Percentiles rank a stretch among this genome's conserved stretches.
Evolutionary conservation across 148 eudicot genomes (phyloP).

Genomic region (Rhododendron kiyosumense): DNA sequence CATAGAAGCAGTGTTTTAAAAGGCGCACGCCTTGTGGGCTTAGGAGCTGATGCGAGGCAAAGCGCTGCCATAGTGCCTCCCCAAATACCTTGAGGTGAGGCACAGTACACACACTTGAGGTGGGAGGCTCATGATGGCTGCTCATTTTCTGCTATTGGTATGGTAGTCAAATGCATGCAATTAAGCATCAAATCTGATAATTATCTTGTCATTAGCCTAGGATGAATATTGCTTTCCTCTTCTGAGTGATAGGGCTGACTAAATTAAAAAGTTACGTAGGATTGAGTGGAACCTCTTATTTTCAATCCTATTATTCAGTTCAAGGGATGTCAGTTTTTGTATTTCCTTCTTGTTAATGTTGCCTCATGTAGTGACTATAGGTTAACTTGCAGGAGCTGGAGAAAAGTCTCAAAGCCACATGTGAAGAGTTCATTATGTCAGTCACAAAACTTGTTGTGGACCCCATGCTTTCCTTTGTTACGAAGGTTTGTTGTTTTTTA

Average conservation of each 20-base stretch:
- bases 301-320: background rate
- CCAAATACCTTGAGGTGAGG: background rate
- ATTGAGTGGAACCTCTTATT: background rate
- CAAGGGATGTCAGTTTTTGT: background rate
- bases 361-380: background rate
- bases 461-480: slow-evolving; percentile 95
- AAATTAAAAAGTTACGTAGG: background rate
- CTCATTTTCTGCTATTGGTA: background rate
- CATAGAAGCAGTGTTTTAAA: background rate
- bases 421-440: slow-evolving; percentile 99
- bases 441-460: slow-evolving; percentile 93
- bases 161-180: background rate
- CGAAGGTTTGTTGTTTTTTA: slow-evolving; percentile 60
- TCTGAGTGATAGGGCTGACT: background rate
- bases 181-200: background rate
- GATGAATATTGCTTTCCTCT: background rate
- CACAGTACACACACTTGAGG: background rate
- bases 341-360: background rate
- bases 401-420: slow-evolving; percentile 86
- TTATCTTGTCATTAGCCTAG: background rate
- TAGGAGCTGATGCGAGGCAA: background rate
- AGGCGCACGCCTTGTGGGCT: background rate
- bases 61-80: background rate
- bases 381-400: slow-evolving; percentile 73
- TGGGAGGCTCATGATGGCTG: background rate